Conservation (phyloP, 176 grass and related monocot species). For the Rhynchospora pubera region DNA sequence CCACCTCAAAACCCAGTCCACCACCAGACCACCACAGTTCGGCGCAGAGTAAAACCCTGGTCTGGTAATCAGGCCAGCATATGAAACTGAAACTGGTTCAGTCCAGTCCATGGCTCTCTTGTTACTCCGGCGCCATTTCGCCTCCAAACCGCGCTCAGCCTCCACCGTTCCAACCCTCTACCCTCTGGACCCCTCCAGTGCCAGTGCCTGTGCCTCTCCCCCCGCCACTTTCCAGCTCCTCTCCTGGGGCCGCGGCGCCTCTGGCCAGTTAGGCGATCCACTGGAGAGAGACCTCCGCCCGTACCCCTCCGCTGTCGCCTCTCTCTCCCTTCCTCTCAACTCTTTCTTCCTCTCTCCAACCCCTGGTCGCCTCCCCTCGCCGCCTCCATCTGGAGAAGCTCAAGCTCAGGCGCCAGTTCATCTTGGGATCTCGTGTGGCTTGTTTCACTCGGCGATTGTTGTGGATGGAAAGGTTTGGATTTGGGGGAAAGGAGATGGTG, state of each 20-base stretch:
- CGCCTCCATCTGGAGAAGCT: background rate
- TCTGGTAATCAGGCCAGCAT: background rate
- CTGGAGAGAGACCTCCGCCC: constrained; percentile 75
- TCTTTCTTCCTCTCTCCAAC: constrained; percentile 38
- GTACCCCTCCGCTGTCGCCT: constrained; percentile 62
- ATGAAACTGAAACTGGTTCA: background rate
- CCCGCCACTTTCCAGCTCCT: constrained; percentile 37
- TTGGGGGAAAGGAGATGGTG: constrained; percentile 93
- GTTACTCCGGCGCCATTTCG: constrained; percentile 32
- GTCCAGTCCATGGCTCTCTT: constrained; percentile 16
- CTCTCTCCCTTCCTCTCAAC: constrained; percentile 42
- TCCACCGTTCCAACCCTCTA: constrained; percentile 24
- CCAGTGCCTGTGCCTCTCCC: background rate
- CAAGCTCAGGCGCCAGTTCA: constrained; percentile 17
- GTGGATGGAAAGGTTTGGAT: constrained; percentile 67
- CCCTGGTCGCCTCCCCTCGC: constrained; percentile 33
- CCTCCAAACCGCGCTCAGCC: background rate
- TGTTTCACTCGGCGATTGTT: constrained; percentile 72
- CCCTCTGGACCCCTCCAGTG: constrained; percentile 7
- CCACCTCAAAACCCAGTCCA: no score
- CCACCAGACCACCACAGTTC: no score
- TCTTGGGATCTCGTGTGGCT: constrained; percentile 82
- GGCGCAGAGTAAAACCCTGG: background rate
- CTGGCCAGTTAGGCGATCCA: constrained; percentile 79
- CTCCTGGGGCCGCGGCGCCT: constrained; percentile 83